A percentile compares a stretch with the other conserved stretches of the same genome.
phyloP scores from a whole-genome alignment of 352 stramenopile species.

The Aphanomyces astaci region DNA sequence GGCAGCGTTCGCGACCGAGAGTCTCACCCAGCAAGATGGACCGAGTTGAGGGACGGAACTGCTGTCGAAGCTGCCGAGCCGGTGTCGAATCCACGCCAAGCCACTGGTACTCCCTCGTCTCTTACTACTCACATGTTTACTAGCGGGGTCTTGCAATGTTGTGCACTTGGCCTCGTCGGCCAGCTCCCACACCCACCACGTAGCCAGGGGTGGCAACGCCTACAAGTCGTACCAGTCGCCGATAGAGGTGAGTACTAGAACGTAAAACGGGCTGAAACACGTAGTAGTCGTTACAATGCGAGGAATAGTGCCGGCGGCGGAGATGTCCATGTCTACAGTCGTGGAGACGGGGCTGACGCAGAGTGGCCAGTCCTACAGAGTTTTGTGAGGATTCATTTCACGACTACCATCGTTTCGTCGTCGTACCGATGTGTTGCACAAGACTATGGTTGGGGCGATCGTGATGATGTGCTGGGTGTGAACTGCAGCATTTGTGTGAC shows the following conservation, averaged over 20 bases:
- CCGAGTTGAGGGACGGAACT: neutral
- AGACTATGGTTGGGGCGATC: slow-evolving; percentile 43
- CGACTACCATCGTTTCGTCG: neutral
- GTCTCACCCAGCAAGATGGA: neutral
- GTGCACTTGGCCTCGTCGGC: neutral
- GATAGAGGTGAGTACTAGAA: too few species aligned
- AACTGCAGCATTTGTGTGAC: too few species aligned
- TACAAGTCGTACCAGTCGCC: neutral
- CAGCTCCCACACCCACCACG: neutral
- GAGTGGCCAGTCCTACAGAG: neutral
- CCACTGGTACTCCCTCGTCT: neutral
- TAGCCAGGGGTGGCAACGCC: neutral
- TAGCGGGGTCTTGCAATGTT: too few species aligned
- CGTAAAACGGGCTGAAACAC: too few species aligned
- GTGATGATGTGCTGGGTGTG: neutral
- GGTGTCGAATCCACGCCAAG: neutral
- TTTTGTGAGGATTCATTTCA: neutral
- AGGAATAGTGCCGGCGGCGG: neutral
- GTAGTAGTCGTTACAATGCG: too few species aligned
- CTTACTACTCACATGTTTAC: too few species aligned
- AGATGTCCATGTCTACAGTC: neutral
- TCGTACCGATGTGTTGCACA: slow-evolving; percentile 54
- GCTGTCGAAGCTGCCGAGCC: neutral
- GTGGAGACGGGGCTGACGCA: neutral
- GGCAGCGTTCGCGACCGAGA: neutral